These are phyloP conservation scores for Camellia sinensis DNA, from an alignment of 148 eudicot species.

Conservation along the genomic window DNA sequence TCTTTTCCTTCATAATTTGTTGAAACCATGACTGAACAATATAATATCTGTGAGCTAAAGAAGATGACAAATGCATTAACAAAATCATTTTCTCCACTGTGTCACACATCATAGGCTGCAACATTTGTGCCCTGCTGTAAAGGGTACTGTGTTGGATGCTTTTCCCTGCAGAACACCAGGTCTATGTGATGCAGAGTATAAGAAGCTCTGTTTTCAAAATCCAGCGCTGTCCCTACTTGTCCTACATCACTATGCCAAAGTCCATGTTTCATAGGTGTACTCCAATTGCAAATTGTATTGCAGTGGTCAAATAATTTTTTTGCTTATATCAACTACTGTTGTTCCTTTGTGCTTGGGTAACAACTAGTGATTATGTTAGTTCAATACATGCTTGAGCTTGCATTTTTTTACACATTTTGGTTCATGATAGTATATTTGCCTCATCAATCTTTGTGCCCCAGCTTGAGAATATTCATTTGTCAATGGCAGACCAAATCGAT, in stretches of 20 bases:
- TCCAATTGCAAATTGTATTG: background rate
- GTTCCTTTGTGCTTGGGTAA: background rate
- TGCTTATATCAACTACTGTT: background rate
- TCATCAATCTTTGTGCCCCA: constrained; percentile 1
- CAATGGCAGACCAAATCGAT: constrained; percentile 70
- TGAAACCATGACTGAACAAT: background rate
- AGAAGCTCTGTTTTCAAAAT: no score
- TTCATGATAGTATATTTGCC: background rate
- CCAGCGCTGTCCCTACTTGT: no score
- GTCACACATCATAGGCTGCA: background rate
- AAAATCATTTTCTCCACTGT: background rate
- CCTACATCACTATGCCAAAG: background rate
- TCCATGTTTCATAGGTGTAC: background rate
- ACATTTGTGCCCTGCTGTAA: background rate
- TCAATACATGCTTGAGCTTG: constrained; percentile 2
- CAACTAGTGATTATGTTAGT: background rate
- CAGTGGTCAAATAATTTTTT: background rate
- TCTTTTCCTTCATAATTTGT: background rate
- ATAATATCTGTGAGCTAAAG: background rate
- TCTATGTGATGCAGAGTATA: no score
- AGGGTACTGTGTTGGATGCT: background rate
- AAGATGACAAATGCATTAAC: background rate
- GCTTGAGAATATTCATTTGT: constrained; percentile 11
- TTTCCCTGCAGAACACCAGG: background rate
- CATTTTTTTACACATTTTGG: background rate